phyloP scores from a whole-genome alignment of 2,329 filamentous ascomycete genomes.

The Xylariaceae sp. region DNA sequence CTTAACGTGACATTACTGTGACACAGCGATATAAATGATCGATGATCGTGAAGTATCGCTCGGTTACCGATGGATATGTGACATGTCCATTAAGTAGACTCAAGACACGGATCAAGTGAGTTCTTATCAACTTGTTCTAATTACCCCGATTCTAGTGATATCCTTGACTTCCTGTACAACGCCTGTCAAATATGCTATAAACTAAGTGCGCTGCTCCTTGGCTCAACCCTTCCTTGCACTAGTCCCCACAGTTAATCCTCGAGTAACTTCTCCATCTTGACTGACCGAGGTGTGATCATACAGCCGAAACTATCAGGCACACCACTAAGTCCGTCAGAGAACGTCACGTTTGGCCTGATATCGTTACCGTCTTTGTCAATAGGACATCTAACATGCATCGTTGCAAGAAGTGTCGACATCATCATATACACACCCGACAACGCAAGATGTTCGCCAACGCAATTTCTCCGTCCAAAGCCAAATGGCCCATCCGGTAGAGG shows the following conservation, averaged over 20 bases:
- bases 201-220: too few relatives aligned
- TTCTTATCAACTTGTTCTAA: too few relatives aligned
- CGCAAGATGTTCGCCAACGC: conserved; percentile 42
- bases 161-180: too few relatives aligned
- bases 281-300: conserved; percentile 9
- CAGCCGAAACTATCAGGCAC: conserved; percentile 12
- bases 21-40: too few relatives aligned
- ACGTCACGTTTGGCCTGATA: conserved; percentile 8
- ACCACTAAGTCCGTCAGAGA: conserved; percentile 11
- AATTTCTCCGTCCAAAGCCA: conserved; percentile 44
- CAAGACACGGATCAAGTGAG: too few relatives aligned
- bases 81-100: too few relatives aligned
- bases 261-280: conserved; percentile 3
- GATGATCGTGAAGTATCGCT: too few relatives aligned
- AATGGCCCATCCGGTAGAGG: conserved; percentile 32
- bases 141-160: too few relatives aligned
- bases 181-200: too few relatives aligned
- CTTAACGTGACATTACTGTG: too few relatives aligned
- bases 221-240: too few relatives aligned
- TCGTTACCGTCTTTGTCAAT: conserved; percentile 8
- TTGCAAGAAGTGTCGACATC: conserved; percentile 32
- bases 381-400: conserved; percentile 25
- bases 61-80: too few relatives aligned
- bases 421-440: conserved; percentile 43
- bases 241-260: background rate